These are phyloP conservation scores for Monascus purpureus DNA, from an alignment of 495 filamentous ascomycete genomes.

Conservation along the genomic window DNA sequence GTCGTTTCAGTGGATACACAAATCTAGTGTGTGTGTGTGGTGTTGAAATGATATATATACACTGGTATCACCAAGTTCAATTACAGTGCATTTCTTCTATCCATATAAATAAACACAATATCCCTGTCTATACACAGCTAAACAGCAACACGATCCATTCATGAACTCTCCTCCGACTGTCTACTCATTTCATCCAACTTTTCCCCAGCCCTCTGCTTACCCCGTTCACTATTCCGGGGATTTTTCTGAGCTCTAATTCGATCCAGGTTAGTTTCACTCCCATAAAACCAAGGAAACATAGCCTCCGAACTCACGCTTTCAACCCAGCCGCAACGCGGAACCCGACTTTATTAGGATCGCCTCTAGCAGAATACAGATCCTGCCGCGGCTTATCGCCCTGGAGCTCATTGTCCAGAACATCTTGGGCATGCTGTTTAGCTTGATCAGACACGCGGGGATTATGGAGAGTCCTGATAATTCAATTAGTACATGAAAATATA, in stretches of 20 bases:
- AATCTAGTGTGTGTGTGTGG: too few species aligned
- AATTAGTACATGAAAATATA: too few species aligned
- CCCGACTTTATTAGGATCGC: slow-evolving; percentile 5
- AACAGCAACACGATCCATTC: neutral
- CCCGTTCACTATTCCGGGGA: slow-evolving; percentile 22
- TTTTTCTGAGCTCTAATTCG: slow-evolving; percentile 21
- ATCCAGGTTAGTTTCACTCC: neutral
- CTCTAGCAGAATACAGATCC: slow-evolving; percentile 4
- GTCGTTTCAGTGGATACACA: too few species aligned
- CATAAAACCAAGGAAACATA: neutral
- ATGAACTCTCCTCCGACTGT: slow-evolving; percentile 1
- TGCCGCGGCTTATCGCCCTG: slow-evolving; percentile 7
- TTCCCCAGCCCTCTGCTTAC: slow-evolving; percentile 24
- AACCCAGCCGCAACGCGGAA: slow-evolving; percentile 5
- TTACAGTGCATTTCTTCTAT: too few species aligned
- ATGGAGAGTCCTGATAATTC: slow-evolving; percentile 18
- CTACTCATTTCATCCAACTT: slow-evolving; percentile 15
- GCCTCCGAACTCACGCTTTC: slow-evolving; percentile 7
- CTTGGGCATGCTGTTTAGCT: slow-evolving; percentile 26
- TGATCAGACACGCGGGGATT: slow-evolving; percentile 27
- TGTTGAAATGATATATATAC: too few species aligned
- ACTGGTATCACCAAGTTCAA: too few species aligned
- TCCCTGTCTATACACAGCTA: neutral
- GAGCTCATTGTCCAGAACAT: slow-evolving; percentile 21
- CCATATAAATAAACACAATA: neutral